Evolutionary conservation across 2,329 filamentous ascomycete species (phyloP).

Genomic region (Trichoderma endophyticum): DNA sequence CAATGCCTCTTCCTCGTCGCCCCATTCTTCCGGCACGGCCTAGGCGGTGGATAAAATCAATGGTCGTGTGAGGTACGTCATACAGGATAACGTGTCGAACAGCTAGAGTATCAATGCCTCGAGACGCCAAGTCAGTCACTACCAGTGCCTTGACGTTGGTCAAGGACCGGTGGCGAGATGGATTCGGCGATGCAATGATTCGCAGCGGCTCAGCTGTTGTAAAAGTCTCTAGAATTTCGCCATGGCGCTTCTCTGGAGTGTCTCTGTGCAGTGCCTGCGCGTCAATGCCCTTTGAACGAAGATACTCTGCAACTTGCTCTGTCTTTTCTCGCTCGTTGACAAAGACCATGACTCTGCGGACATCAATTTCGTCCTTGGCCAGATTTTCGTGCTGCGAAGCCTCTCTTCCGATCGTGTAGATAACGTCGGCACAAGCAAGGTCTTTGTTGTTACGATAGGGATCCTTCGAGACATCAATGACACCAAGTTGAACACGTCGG

Average conservation of each 20-base stretch:
- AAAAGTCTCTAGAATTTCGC: conserved; percentile 74
- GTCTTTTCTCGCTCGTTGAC: conserved; percentile 95
- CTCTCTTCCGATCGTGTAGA: conserved; percentile 88
- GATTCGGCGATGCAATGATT: conserved; percentile 29
- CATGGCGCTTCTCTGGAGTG: conserved; percentile 71
- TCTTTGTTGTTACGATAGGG: conserved; percentile 91
- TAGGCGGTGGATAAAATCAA: conserved; percentile 96
- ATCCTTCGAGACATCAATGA: conserved; percentile 88
- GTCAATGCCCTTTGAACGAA: conserved; percentile 81
- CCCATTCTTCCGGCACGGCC: conserved; percentile 93
- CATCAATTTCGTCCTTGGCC: conserved; percentile 55
- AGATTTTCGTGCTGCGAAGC: conserved; percentile 56
- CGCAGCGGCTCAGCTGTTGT: conserved; percentile 50
- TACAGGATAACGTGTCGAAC: conserved; percentile 91
- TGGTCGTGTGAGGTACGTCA: conserved; percentile 95
- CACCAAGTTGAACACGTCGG: conserved; percentile 86
- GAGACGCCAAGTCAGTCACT: conserved; percentile 85
- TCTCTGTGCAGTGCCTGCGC: conserved; percentile 83
- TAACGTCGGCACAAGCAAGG: conserved; percentile 89
- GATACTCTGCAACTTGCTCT: conserved; percentile 73
- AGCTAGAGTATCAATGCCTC: conserved; percentile 90
- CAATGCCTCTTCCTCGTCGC: conserved; percentile 80
- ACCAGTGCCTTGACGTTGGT: conserved; percentile 86
- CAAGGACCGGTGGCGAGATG: conserved; percentile 49
- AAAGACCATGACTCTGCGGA: conserved; percentile 89